Evolutionary conservation across 768 basidiomycete species (phyloP).

Genomic region (Suillus americanus): DNA sequence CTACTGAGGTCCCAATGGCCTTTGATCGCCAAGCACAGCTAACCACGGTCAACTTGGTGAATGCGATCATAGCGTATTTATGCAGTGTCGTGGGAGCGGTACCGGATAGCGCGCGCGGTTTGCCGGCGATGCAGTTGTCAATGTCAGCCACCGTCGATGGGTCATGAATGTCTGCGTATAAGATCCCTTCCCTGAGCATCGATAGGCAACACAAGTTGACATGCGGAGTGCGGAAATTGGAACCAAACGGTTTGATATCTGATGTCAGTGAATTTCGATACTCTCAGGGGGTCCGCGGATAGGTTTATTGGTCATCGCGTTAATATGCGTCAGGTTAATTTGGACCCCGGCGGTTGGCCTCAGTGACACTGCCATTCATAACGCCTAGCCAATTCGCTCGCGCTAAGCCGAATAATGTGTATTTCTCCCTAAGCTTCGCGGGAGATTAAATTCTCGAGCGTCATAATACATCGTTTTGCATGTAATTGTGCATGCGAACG

Average conservation of each 20-base stretch:
- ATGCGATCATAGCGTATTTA: not conserved
- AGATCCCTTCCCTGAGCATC: not conserved
- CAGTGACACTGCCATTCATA: not conserved
- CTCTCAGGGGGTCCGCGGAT: conserved; percentile 2
- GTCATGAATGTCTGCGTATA: too few relatives aligned
- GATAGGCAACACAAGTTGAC: not conserved
- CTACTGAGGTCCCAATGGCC: not conserved
- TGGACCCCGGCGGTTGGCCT: not conserved
- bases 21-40: conserved; percentile 1
- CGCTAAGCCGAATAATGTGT: not conserved
- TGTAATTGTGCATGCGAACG: not conserved
- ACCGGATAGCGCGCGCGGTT: not conserved
- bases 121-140: not conserved
- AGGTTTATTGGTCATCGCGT: not conserved
- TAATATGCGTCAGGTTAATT: not conserved
- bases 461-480: not conserved
- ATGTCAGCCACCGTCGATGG: not conserved
- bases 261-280: not conserved
- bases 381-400: not conserved
- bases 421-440: not conserved
- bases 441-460: not conserved
- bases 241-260: not conserved
- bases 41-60: not conserved
- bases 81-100: not conserved
- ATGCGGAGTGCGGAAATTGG: not conserved